These are phyloP conservation scores for Tubosaeta brunneosetosa DNA, from an alignment of 768 basidiomycete species.

Conservation along the genomic window DNA sequence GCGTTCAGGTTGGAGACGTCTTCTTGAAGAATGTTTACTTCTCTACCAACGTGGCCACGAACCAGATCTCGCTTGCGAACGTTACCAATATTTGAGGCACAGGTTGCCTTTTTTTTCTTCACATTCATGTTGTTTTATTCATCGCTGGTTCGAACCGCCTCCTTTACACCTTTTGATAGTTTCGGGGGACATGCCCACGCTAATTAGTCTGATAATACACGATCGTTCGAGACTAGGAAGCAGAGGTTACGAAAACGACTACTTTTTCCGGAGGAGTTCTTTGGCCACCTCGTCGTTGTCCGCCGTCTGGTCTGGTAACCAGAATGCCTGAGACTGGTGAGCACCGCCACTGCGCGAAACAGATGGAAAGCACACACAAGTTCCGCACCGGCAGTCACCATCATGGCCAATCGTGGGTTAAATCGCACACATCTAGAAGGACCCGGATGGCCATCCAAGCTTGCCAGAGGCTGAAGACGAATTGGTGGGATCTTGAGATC, in stretches of 20 bases:
- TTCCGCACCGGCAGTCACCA: slow-evolving; percentile 79
- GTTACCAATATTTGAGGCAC: slow-evolving; percentile 32
- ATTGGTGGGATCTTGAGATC: slow-evolving; percentile 52
- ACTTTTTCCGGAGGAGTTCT: slow-evolving; percentile 59
- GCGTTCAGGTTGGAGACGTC: slow-evolving; percentile 53
- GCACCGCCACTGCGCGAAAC: not conserved
- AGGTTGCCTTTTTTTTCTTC: not conserved
- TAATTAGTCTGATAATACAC: not conserved
- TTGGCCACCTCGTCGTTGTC: slow-evolving; percentile 70
- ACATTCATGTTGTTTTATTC: not conserved
- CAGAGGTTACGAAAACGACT: not conserved
- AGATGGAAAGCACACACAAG: slow-evolving; percentile 49
- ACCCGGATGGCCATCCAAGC: slow-evolving; percentile 76
- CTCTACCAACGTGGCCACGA: slow-evolving; percentile 55
- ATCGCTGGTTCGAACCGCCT: slow-evolving; percentile 10
- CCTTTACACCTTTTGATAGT: not conserved
- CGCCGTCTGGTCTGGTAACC: slow-evolving; percentile 62
- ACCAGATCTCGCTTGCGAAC: slow-evolving; percentile 57
- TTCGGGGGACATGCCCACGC: not conserved
- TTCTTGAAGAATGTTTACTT: slow-evolving; percentile 78
- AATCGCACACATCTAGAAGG: slow-evolving; percentile 83
- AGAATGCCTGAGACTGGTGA: slow-evolving; percentile 48
- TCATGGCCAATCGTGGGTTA: slow-evolving; percentile 87
- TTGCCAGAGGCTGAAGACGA: slow-evolving; percentile 45
- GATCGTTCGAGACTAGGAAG: not conserved